Percentiles rank a stretch among this genome's conserved stretches.
These are phyloP conservation scores for Zymoseptoria ardabiliae DNA, from an alignment of 2,329 filamentous ascomycete species.

Conservation along the genomic window DNA sequence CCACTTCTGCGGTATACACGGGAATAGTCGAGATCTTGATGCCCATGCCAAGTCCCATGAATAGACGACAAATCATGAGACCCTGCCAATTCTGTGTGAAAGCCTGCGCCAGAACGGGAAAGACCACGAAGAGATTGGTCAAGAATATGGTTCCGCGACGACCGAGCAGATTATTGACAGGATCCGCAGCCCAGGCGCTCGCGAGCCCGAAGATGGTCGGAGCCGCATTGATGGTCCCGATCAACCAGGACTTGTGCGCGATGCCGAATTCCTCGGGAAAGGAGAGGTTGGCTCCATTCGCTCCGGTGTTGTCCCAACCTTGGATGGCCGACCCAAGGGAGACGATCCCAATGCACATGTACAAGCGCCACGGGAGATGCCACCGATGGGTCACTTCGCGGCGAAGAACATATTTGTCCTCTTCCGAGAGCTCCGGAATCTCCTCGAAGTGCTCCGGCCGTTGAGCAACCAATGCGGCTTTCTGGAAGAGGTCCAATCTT, in stretches of 20 bases:
- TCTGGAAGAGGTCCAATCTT: constrained; percentile 45
- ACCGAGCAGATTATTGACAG: constrained; percentile 25
- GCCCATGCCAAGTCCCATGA: constrained; percentile 53
- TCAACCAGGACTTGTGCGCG: constrained; percentile 15
- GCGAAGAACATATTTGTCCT: constrained; percentile 36
- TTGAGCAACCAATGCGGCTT: constrained; percentile 47
- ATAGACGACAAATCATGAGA: constrained; percentile 60
- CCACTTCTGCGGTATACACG: constrained; percentile 34
- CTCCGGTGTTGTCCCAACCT: constrained; percentile 28
- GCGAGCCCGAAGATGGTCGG: constrained; percentile 34
- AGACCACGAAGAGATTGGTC: constrained; percentile 42
- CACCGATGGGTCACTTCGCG: constrained; percentile 45
- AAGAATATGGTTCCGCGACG: constrained; percentile 33
- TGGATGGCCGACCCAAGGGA: constrained; percentile 15
- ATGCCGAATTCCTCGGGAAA: constrained; percentile 22
- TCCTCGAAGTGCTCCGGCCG: constrained; percentile 43
- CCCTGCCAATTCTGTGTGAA: constrained; percentile 63
- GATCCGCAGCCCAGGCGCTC: constrained; percentile 47
- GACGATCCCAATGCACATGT: constrained; percentile 34
- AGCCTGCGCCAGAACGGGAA: constrained; percentile 57
- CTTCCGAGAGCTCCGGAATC: constrained; percentile 40
- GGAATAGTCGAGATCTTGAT: constrained; percentile 38
- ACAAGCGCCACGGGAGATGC: constrained; percentile 43
- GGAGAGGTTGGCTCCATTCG: constrained; percentile 27
- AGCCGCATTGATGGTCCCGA: constrained; percentile 44